Base-by-base conservation (phyloP, 805 yeast genomes). In the Ogataea nonfermentans region DNA sequence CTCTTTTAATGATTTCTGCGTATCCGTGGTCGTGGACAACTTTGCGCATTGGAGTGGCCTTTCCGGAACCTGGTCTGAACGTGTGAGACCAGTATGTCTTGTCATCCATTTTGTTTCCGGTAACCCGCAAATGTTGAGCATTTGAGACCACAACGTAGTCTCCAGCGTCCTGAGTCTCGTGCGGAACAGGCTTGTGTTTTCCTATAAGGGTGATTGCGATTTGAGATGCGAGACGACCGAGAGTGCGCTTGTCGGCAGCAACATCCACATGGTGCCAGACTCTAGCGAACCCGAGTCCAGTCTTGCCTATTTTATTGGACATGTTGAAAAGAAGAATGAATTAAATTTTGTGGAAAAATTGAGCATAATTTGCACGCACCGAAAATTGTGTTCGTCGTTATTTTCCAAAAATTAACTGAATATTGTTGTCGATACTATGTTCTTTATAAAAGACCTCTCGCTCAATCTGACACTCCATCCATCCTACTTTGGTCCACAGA, bases 111-210 rank as follows among this genome's bases (percentile, higher is more conserved):
- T 93, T 91, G 45, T 80, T 82, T 47, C 98, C 98, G 0, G 96
- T 81, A n/a, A 84, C 71, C 51, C 80, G 81, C 55, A 93, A 62
- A 49, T 79, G 78, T 43, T 86, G 75, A 57, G 96, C 89, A 67
- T 93, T 95, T 10, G 97, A 85, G 2, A 91, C 96, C 9, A 93
- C 98, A 9, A 93, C 97, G 57, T 90, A 93, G 64, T 93, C 99
- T 10, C 99, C 99, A 48, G 81, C 79, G 66, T 93, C 99, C 60
- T 84, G 67, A 1, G 83, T 74, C 20, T 77, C 78, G 55, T 89
- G 87, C 49, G 67, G 83, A 0, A 88, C 76, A 4, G 99, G 99
- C 70, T 93, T 93, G 68, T 93, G 97, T 63, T 93, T 93, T n/a
- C 99, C 99, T 66, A 86, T 88, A 29, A 93, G 72, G 0, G 93